phyloP scores from a whole-genome alignment of 1,284 basidiomycete genomes.

The Acaromyces ingoldii region DNA sequence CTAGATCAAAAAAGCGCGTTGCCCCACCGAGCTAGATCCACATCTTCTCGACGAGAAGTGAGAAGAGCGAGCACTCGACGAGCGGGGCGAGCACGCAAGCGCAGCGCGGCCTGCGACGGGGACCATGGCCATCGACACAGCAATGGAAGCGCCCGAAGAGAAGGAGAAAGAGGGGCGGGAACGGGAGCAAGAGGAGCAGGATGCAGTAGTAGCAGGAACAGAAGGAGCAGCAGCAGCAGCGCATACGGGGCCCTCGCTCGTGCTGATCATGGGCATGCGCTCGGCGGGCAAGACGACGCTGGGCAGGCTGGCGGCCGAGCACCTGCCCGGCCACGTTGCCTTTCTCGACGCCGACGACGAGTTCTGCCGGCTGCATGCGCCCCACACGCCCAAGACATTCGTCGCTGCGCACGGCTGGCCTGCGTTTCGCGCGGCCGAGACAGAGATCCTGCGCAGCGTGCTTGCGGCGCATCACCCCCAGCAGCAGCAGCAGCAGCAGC shows the following conservation, averaged over 20 bases:
- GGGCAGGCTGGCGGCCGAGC: slow-evolving; percentile 69
- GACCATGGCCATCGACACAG: too few species aligned
- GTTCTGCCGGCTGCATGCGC: slow-evolving; percentile 63
- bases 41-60: too few species aligned
- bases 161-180: too few species aligned
- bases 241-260: background rate
- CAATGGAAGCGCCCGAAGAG: too few species aligned
- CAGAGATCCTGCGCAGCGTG: slow-evolving; percentile 50
- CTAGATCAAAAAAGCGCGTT: too few species aligned
- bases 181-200: too few species aligned
- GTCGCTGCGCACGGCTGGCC: slow-evolving; percentile 73
- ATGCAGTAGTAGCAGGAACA: too few species aligned
- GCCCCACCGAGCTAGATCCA: too few species aligned
- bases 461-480: slow-evolving; percentile 35
- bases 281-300: slow-evolving; percentile 52
- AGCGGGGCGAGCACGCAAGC: too few species aligned
- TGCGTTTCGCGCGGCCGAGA: slow-evolving; percentile 62
- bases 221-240: too few species aligned
- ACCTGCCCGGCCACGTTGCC: slow-evolving; percentile 63
- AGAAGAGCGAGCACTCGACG: too few species aligned
- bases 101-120: too few species aligned
- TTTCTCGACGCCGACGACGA: slow-evolving; percentile 82
- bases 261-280: slow-evolving; percentile 7
- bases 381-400: slow-evolving; percentile 64
- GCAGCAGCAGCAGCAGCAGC: background rate